phyloP scores from a whole-genome alignment of 2,329 filamentous ascomycete genomes.

The Stemphylium beticola region DNA sequence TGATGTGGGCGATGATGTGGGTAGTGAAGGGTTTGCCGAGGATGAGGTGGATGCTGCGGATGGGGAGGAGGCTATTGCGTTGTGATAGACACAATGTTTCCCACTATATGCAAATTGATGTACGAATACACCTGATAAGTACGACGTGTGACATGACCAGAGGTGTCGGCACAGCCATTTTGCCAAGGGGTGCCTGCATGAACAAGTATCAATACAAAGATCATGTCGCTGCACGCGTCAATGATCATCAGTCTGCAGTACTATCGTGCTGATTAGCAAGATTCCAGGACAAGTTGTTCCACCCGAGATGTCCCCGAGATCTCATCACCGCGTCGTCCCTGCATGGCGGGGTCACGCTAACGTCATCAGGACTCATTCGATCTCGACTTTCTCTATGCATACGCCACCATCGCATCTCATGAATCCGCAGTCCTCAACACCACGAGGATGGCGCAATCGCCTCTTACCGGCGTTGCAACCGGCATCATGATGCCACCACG shows the following conservation, averaged over 20 bases:
- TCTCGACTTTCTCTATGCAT: conserved; percentile 1
- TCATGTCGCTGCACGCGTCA: no score
- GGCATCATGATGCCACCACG: conserved; percentile 43
- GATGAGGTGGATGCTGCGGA: conserved; percentile 20
- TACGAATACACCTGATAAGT: no score
- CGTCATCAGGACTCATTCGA: conserved; percentile 13
- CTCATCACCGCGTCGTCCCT: not conserved
- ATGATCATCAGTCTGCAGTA: no score
- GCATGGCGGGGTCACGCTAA: conserved; percentile 9
- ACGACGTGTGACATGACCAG: no score
- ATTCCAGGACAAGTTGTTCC: no score
- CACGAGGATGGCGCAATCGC: conserved; percentile 33
- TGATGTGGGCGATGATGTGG: conserved; percentile 48
- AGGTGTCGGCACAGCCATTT: no score
- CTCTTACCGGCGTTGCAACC: conserved; percentile 13
- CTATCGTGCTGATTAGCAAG: no score
- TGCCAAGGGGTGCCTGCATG: no score
- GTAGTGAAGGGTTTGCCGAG: conserved; percentile 38
- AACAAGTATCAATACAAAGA: no score
- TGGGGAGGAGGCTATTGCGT: conserved; percentile 11
- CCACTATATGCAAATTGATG: no score
- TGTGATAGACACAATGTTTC: not conserved
- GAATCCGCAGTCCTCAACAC: conserved; percentile 3
- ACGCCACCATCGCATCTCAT: conserved; percentile 8
- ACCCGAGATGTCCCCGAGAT: no score